A percentile compares a stretch with the other conserved stretches of the same genome.
These are phyloP conservation scores for Durotheca rogersii DNA, from an alignment of 495 filamentous ascomycete species.

Conservation along the genomic window DNA sequence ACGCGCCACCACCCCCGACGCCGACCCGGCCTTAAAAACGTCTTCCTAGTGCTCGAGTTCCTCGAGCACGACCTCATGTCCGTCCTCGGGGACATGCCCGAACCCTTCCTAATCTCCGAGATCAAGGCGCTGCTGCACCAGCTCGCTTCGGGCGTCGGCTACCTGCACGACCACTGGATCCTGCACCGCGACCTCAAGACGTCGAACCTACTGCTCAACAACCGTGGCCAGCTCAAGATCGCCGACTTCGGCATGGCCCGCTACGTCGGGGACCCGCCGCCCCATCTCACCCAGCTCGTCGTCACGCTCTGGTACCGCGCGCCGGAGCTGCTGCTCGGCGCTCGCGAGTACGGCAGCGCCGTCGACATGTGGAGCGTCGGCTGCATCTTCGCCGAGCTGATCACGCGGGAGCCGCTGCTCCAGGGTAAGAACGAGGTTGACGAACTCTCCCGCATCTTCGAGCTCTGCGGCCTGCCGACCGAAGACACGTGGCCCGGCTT, in stretches of 20 bases:
- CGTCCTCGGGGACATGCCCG: conserved; percentile 87
- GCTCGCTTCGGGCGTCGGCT: conserved; percentile 76
- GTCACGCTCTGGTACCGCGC: conserved; percentile 97
- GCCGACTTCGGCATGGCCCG: conserved; percentile 98
- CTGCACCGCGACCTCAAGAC: conserved; percentile 97
- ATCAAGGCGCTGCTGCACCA: conserved; percentile 87
- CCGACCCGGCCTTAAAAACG: conserved; percentile 65
- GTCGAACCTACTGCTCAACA: conserved; percentile 92
- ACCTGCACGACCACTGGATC: conserved; percentile 89
- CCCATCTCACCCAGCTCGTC: conserved; percentile 86
- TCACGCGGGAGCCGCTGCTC: conserved; percentile 78
- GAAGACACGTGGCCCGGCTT: conserved; percentile 85
- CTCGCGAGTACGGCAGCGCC: conserved; percentile 69
- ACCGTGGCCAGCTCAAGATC: conserved; percentile 92
- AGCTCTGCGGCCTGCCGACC: conserved; percentile 85
- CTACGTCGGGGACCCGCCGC: conserved; percentile 74
- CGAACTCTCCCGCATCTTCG: conserved; percentile 73
- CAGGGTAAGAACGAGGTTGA: conserved; percentile 96
- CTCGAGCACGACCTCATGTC: conserved; percentile 97
- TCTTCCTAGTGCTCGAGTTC: conserved; percentile 97
- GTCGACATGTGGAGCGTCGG: conserved; percentile 96
- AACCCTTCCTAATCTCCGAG: conserved; percentile 91
- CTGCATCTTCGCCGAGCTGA: conserved; percentile 93
- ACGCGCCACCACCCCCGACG: too few relatives aligned
- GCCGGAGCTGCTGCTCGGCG: conserved; percentile 85